Evolutionary conservation across 176 grass and related monocot genomes (phyloP), one percentile per base, ranked within the genome.

Genomic region (Cenchrus purpureus): DNA sequence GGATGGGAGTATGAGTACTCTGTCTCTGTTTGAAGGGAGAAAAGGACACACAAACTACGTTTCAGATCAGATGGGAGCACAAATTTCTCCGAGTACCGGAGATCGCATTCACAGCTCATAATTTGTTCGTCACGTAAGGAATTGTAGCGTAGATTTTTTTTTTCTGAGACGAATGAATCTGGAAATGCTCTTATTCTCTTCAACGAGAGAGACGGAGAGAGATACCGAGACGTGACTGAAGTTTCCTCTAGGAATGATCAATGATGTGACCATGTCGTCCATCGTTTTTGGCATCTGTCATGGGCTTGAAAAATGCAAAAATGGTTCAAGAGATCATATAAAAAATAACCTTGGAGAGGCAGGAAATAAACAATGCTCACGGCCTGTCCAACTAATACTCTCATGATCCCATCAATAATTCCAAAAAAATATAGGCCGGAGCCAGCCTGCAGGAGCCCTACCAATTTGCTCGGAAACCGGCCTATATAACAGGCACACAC

Each of bases 401-500:
- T 54, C 80, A 44, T 55, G 50, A 69, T 64, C 76, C 19, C 81
- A 71, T 20, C 63, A 87, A 84, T 58, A 84, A 87, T 87, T 66
- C 77, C 71, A 76, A 10, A 29, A 57, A 87, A 87, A 88, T 71
- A 51, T 78, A 15, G 6, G 51, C 81, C 52, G 7, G 79, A 87
- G 83, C 63, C 81, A 48, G 81, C 62, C 68, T 80, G 80, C 61
- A 19, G 52, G 60, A 79, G 68, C 22, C 50, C 74, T 62, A 16
- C 60, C 65, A 46, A 68, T 42, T 60, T 32, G n/a, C 10, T 15
- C 22, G 19, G 13, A 13, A 8, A 8, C 51, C 79, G n/a, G 70
- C 63, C 69, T 91, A 87, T 91, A 91, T 84, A 74, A 16, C 69
- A 87, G 64, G 76, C 63, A 3, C 55, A 25, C 85, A 84, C 76